Conservation (phyloP, 108 stramenopile genomes). For the Fragilaria crotonensis region DNA sequence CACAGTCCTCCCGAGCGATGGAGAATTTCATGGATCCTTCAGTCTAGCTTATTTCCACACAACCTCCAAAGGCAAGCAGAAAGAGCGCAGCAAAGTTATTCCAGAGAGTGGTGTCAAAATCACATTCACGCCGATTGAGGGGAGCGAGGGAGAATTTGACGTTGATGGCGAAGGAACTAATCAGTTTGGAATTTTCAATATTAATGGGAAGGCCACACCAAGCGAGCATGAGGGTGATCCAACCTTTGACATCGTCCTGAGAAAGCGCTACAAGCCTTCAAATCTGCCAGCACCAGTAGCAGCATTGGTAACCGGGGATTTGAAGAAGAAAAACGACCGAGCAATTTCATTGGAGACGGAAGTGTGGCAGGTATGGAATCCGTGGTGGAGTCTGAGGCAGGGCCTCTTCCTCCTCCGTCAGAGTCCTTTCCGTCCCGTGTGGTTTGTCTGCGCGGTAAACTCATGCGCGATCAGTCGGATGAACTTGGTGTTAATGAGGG, state of each 20-base stretch:
- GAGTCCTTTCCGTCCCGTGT: constrained; percentile 43
- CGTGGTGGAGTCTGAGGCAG: not conserved
- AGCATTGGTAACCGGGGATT: not conserved
- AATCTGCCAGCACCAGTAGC: constrained; percentile 9
- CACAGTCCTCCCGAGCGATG: constrained; percentile 56
- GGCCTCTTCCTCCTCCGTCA: constrained; percentile 48
- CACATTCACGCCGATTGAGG: constrained; percentile 44
- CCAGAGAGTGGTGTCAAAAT: constrained; percentile 70
- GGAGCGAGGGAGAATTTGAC: constrained; percentile 22
- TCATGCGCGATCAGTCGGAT: constrained; percentile 41
- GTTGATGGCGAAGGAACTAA: constrained; percentile 69
- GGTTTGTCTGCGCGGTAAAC: constrained; percentile 63
- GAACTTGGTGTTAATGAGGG: constrained; percentile 41
- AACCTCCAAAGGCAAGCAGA: constrained; percentile 68
- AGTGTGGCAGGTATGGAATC: not conserved
- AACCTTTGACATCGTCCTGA: constrained; percentile 44
- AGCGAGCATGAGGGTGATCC: constrained; percentile 42
- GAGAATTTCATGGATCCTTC: constrained; percentile 81
- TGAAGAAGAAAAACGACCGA: constrained; percentile 5
- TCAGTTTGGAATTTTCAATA: constrained; percentile 68
- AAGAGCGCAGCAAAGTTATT: constrained; percentile 60
- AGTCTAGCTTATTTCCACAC: constrained; percentile 51
- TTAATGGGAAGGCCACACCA: constrained; percentile 62
- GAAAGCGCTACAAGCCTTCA: constrained; percentile 53
- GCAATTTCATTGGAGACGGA: constrained; percentile 2